Evolutionary conservation across 306 rosid genomes (phyloP), one percentile per base, ranked within the genome.

Genomic region (Ceratonia siliqua): DNA sequence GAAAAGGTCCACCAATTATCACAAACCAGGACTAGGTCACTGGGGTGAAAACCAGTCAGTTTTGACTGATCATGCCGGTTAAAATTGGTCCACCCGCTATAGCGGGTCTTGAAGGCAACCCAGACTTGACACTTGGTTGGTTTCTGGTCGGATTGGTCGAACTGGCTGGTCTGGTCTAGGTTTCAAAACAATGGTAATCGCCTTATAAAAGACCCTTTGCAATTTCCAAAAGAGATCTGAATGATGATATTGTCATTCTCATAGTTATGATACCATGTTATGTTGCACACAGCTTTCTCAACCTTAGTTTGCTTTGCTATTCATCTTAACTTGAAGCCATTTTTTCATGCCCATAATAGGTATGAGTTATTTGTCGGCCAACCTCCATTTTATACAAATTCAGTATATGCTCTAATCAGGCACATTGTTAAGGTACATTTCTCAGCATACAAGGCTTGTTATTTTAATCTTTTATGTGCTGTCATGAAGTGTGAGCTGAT

Each of bases 361-460:
- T 94, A 94, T n/a, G 99, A 94, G 81, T 89, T 94, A 75, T 94
- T 80, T 87, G 99, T 92, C 77, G 99, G 99, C 69, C 99, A 92
- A 83, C 99, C 99, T 79, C 99, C 99, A 27, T 94, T 94, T 82
- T 94, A 92, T 81, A 94, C 97, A 57, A 92, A 94, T 79, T 94
- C 99, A 69, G 99, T 94, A 14, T 91, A 94, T 78, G 96, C 97
- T 50, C 94, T 94, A 79, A 87, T 94, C 59, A 84, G 96, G 39
- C 99, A 94, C 82, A 94, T 94, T 80, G 95, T 94, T 12, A 94
- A 90, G 99, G 99, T 94, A 87, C 71, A 66, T 79, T 72, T 73
- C 36, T 70, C 52, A 18, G 20, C 18, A 6, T 25, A 41, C 5
- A 28, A 52, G 56, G 8, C 42, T 55, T 65, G 79, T 53, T 77